A percentile compares a stretch with the other conserved stretches of the same genome.
phyloP scores from a whole-genome alignment of 148 eudicot species.

The Camellia japonica region DNA sequence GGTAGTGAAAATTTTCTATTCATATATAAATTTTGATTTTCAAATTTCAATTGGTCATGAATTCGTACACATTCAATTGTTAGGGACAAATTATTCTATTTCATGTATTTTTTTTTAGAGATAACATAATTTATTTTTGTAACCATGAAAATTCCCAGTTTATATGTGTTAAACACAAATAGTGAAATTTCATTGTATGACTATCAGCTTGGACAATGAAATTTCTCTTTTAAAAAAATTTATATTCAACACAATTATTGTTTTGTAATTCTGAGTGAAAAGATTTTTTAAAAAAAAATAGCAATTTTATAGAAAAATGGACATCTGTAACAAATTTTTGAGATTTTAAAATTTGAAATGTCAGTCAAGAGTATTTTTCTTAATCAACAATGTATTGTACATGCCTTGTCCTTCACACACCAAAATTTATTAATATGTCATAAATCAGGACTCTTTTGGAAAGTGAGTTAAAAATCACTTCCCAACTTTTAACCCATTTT shows the following conservation, averaged over 20 bases:
- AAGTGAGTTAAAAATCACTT: no score
- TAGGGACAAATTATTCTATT: background rate
- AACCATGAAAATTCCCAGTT: background rate
- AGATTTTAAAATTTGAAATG: background rate
- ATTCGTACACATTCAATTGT: no score
- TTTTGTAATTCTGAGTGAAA: background rate
- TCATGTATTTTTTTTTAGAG: background rate
- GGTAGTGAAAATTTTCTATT: no score
- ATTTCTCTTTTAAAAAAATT: background rate
- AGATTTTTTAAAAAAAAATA: no score
- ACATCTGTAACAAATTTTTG: background rate
- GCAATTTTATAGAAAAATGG: no score
- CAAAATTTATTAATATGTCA: background rate
- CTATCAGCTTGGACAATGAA: no score
- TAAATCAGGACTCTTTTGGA: background rate
- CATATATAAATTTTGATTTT: no score
- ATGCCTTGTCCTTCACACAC: background rate
- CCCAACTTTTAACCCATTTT: no score
- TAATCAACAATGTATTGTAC: background rate
- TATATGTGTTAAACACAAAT: background rate
- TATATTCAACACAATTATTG: background rate
- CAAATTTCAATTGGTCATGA: no score
- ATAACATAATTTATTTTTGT: no score
- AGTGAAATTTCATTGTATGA: no score
- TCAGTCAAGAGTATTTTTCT: background rate